phyloP scores from a whole-genome alignment of 2,329 filamentous ascomycete genomes.

The Alternaria gansuensis region DNA sequence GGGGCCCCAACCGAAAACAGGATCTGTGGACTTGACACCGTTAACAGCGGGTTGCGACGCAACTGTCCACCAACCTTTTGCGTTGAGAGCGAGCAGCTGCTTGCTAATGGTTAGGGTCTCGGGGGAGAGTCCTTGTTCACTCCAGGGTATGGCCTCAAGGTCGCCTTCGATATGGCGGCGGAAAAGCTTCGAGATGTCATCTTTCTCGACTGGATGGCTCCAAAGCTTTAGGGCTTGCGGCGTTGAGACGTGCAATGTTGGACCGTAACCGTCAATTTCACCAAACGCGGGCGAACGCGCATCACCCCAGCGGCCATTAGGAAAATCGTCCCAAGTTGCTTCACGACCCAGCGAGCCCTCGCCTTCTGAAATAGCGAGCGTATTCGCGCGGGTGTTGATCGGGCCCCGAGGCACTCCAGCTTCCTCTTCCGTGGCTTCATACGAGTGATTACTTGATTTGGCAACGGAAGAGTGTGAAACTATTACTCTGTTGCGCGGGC shows the following conservation, averaged over 20 bases:
- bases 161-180: conserved; percentile 81
- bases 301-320: conserved; percentile 95
- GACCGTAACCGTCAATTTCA: conserved; percentile 97
- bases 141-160: conserved; percentile 88
- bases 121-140: conserved; percentile 83
- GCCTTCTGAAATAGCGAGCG: conserved; percentile 91
- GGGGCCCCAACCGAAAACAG: conserved; percentile 92
- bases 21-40: conserved; percentile 77
- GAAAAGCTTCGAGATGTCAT: conserved; percentile 84
- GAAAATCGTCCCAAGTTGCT: conserved; percentile 98
- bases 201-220: conserved; percentile 74
- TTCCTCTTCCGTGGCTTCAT: conserved; percentile 77
- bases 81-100: conserved; percentile 79
- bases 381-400: conserved; percentile 81
- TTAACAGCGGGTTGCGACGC: conserved; percentile 96
- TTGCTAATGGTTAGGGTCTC: conserved; percentile 84
- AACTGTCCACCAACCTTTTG: conserved; percentile 92
- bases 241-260: conserved; percentile 91
- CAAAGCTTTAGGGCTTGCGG: conserved; percentile 83
- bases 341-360: conserved; percentile 88
- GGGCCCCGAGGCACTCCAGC: conserved; percentile 76
- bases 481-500: conserved; percentile 87
- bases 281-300: conserved; percentile 86
- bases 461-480: conserved; percentile 70
- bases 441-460: conserved; percentile 59